Evolutionary conservation across 2,329 filamentous ascomycete species (phyloP).

Genomic region (Hypoxylon sp.): DNA sequence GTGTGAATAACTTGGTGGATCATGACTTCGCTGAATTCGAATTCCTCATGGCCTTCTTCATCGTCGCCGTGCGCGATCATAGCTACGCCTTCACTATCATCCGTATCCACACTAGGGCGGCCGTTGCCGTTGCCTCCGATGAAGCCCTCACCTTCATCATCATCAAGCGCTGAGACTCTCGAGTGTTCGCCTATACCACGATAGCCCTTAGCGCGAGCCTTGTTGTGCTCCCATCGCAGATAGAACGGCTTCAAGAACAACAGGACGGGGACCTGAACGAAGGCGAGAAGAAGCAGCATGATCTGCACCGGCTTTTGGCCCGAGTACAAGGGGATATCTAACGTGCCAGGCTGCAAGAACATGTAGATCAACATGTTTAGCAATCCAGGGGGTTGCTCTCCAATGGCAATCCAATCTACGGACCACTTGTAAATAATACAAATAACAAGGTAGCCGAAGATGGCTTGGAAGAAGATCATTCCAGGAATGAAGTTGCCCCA

Average conservation of each 20-base stretch:
- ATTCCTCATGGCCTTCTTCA: constrained; percentile 90
- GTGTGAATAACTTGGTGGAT: constrained; percentile 99
- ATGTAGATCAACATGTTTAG: constrained; percentile 99
- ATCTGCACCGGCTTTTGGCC: constrained; percentile 85
- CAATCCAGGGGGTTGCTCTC: constrained; percentile 82
- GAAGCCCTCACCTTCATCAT: constrained; percentile 80
- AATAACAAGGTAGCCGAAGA: constrained; percentile 95
- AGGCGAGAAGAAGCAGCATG: constrained; percentile 82
- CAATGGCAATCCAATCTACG: constrained; percentile 82
- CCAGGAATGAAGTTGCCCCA: constrained; percentile 98
- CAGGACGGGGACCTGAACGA: constrained; percentile 89
- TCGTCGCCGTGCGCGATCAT: constrained; percentile 68
- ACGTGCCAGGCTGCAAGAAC: constrained; percentile 88
- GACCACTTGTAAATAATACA: constrained; percentile 98
- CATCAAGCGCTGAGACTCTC: constrained; percentile 89
- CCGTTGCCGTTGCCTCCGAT: constrained; percentile 72
- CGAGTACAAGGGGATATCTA: constrained; percentile 81
- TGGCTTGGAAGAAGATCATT: constrained; percentile 99
- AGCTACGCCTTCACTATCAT: constrained; percentile 75
- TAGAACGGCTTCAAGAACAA: constrained; percentile 97
- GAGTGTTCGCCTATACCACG: constrained; percentile 91
- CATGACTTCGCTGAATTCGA: constrained; percentile 97
- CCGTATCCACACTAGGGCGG: constrained; percentile 74
- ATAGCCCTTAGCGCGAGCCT: constrained; percentile 88
- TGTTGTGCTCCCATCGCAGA: constrained; percentile 93